Conservation (phyloP, 768 basidiomycete genomes). For the Gloeostereum incarnatum region DNA sequence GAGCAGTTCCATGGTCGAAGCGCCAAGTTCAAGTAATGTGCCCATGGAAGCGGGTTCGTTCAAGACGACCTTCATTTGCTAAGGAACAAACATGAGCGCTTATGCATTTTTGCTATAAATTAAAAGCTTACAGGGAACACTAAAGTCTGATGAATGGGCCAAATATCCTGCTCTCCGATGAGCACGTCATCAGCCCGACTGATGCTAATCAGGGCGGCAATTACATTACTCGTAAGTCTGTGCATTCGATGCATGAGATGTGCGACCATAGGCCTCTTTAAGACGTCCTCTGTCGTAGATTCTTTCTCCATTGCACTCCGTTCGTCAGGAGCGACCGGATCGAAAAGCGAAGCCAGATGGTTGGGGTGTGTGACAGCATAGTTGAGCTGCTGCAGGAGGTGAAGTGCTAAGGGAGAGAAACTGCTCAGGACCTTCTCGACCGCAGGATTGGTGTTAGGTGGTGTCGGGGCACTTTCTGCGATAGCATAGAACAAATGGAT, state of each 20-base stretch:
- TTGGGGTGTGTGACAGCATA: constrained; percentile 90
- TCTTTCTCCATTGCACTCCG: constrained; percentile 61
- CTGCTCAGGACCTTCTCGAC: constrained; percentile 57
- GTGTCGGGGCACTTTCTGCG: constrained; percentile 42
- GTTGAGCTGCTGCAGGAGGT: constrained; percentile 80
- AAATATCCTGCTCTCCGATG: constrained; percentile 55
- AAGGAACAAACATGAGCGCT: constrained; percentile 5
- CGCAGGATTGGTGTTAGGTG: constrained; percentile 35
- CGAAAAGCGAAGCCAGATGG: constrained; percentile 72
- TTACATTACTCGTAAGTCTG: constrained; percentile 57
- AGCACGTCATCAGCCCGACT: constrained; percentile 65
- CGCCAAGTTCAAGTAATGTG: constrained; percentile 79
- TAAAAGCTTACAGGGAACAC: constrained; percentile 56
- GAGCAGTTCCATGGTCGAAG: constrained; percentile 66
- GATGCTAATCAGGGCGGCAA: constrained; percentile 60
- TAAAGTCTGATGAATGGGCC: constrained; percentile 59
- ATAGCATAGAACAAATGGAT: constrained; percentile 73
- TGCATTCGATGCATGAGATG: constrained; percentile 67
- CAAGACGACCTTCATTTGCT: constrained; percentile 83
- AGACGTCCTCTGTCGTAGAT: constrained; percentile 45
- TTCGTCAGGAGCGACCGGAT: constrained; percentile 74
- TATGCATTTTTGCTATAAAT: not conserved
- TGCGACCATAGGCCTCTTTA: constrained; percentile 63
- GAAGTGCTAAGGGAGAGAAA: constrained; percentile 59
- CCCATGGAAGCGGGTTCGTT: constrained; percentile 81